Evolutionary conservation across 495 filamentous ascomycete genomes (phyloP).

Genomic region (Jackrogersella minutella): DNA sequence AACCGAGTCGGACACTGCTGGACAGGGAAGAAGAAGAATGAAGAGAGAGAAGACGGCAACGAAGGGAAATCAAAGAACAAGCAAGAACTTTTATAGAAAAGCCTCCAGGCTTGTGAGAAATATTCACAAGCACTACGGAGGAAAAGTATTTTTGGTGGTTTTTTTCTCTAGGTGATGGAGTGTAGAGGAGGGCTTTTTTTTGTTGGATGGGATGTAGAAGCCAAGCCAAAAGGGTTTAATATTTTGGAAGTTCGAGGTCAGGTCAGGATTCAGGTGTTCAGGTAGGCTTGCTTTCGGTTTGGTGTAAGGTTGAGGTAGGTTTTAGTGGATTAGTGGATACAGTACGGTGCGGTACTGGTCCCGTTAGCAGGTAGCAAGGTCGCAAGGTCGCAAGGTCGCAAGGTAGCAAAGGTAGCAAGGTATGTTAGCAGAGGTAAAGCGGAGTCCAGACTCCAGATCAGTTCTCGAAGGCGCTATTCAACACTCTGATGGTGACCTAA

Average conservation of each 20-base stretch:
- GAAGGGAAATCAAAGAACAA: constrained; percentile 36
- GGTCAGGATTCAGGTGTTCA: constrained; percentile 40
- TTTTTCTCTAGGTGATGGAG: constrained; percentile 45
- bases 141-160: constrained; percentile 6
- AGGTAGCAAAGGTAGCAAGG: too few species aligned
- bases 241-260: constrained; percentile 43
- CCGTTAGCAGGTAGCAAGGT: too few species aligned
- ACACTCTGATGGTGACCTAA: constrained; percentile 18
- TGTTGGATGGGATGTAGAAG: constrained; percentile 36
- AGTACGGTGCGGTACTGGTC: background rate
- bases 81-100: constrained; percentile 38
- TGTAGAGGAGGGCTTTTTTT: constrained; percentile 40
- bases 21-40: constrained; percentile 22
- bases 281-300: constrained; percentile 29
- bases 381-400: too few species aligned
- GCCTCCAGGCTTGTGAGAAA: constrained; percentile 32
- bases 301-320: constrained; percentile 36
- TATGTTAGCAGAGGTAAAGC: constrained; percentile 23
- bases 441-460: constrained; percentile 36
- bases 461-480: constrained; percentile 12
- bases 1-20: constrained; percentile 27
- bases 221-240: constrained; percentile 44
- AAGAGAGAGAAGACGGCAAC: constrained; percentile 26
- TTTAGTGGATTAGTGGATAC: constrained; percentile 15
- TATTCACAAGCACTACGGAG: constrained; percentile 30